A percentile compares a stretch with the other conserved stretches of the same genome.
phyloP scores from a whole-genome alignment of 768 basidiomycete genomes.

The Boletus sp. region DNA sequence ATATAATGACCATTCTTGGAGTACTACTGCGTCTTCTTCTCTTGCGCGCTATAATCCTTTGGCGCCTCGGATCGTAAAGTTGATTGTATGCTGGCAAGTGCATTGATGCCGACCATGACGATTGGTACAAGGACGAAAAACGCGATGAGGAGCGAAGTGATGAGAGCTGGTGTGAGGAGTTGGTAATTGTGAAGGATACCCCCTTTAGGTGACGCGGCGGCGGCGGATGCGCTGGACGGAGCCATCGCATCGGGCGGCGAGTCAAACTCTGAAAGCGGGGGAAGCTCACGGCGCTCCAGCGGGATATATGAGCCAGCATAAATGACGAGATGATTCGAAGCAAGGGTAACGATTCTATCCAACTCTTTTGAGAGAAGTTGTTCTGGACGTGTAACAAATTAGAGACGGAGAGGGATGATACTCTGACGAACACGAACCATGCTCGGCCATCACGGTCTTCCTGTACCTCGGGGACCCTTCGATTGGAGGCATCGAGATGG shows the following conservation, averaged over 20 bases:
- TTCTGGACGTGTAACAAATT: constrained; percentile 32
- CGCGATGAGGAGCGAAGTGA: constrained; percentile 58
- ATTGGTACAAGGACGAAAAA: constrained; percentile 71
- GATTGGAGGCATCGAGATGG: constrained; percentile 51
- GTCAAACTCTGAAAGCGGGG: constrained; percentile 29
- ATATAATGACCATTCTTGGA: constrained; percentile 19
- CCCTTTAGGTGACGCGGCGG: constrained; percentile 35
- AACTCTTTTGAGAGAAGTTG: constrained; percentile 49
- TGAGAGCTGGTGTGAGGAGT: constrained; percentile 73
- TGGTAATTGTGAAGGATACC: constrained; percentile 76
- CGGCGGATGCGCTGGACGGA: constrained; percentile 31
- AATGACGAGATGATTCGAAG: constrained; percentile 65
- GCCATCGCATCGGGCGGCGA: constrained; percentile 23
- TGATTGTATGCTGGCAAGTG: constrained; percentile 73
- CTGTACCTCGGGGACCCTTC: constrained; percentile 42
- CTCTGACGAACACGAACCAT: constrained; percentile 44
- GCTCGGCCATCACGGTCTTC: constrained; percentile 47
- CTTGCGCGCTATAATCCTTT: constrained; percentile 64
- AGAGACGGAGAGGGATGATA: not conserved
- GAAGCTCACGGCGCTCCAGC: constrained; percentile 42
- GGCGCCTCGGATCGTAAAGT: constrained; percentile 61
- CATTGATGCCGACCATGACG: constrained; percentile 58
- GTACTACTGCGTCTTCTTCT: constrained; percentile 73
- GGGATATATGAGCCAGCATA: constrained; percentile 54
- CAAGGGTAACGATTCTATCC: constrained; percentile 42